Evolutionary conservation across 2,329 filamentous ascomycete genomes (phyloP).

Genomic region (Neofusicoccum kwambonambiense): DNA sequence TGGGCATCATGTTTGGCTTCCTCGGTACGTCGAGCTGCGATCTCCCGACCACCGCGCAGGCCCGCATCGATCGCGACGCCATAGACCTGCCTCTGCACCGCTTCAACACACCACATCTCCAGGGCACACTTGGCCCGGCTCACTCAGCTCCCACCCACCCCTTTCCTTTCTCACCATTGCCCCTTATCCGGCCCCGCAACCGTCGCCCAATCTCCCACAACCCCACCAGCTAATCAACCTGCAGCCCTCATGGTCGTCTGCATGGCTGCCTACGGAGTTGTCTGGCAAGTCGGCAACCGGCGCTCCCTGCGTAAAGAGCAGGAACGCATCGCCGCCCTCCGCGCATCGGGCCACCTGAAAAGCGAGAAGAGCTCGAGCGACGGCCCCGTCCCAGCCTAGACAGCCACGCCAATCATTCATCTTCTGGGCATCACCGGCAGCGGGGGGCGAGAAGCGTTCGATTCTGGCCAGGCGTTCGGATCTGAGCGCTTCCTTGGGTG

Average conservation of each 20-base stretch:
- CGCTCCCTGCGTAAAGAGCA: slow-evolving; percentile 22
- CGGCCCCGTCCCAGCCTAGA: background rate
- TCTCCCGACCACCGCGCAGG: background rate
- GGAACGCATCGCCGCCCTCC: slow-evolving; percentile 23
- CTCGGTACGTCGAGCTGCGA: slow-evolving; percentile 20
- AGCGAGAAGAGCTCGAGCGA: slow-evolving; percentile 13
- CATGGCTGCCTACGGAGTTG: slow-evolving; percentile 23
- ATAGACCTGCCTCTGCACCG: background rate
- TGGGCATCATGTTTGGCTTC: slow-evolving; percentile 28
- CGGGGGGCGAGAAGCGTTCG: background rate
- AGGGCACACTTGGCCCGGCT: background rate
- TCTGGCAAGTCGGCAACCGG: slow-evolving; percentile 25
- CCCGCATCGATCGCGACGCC: background rate
- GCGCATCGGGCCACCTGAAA: slow-evolving; percentile 21
- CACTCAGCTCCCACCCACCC: too few relatives aligned
- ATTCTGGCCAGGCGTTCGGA: background rate
- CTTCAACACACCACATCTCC: too few relatives aligned
- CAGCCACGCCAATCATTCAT: background rate
- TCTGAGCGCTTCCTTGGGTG: background rate
- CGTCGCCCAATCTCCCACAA: background rate
- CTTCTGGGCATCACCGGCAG: background rate
- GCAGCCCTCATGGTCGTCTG: slow-evolving; percentile 25
- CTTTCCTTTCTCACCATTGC: background rate
- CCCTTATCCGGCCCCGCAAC: background rate
- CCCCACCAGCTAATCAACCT: background rate